Evolutionary conservation across 129 eudicot genomes (phyloP), one percentile per base, ranked within the genome.

Genomic region (Flaveria sonorensis): DNA sequence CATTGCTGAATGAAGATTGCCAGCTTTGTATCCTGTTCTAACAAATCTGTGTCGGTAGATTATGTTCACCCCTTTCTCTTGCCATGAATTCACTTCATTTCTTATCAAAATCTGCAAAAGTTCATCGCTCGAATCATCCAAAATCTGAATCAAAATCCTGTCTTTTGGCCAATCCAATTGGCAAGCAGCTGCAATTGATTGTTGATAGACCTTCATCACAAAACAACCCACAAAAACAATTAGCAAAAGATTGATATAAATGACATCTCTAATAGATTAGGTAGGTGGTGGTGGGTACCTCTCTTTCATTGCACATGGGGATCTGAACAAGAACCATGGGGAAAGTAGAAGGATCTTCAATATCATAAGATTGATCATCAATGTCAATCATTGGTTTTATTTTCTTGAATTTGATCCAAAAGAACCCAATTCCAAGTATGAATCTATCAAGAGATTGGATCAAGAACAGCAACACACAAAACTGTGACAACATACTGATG

Each of bases 271-370:
- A 43, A 18, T 8, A 52, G 43, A 80, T 52, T 65, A 71, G 15
- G 81, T 36, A 5, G 40, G 40, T 36, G 40, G 40, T 36, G 40
- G 40, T 70, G 71, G 14, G 81, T 75, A 93, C 98, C 96, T 92
- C 98, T 83, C 83, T 85, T 83, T 92, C 98, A 85, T 92, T 86
- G 72, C 98, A 88, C 98, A 92, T 93, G 32, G 98, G 98, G 82
- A 93, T 88, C 89, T 93, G 98, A 67, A 93, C 96, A 83, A 93
- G 95, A 82, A 93, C 97, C 96, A 88, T 93, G 0, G 98, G 98
- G 71, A 81, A 93, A 64, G 65, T 77, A 24, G 75, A 68, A 48
- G 83, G 81, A 85, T 88, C 93, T 55, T 91, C 97, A 76, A 87
- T 18, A 63, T 93, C 98, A 72, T 20, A 76, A 12, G 74, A 59